Evolutionary conservation across 108 stramenopile genomes (phyloP), one percentile per base, ranked within the genome.

Genomic region (Epithemia pelagica): DNA sequence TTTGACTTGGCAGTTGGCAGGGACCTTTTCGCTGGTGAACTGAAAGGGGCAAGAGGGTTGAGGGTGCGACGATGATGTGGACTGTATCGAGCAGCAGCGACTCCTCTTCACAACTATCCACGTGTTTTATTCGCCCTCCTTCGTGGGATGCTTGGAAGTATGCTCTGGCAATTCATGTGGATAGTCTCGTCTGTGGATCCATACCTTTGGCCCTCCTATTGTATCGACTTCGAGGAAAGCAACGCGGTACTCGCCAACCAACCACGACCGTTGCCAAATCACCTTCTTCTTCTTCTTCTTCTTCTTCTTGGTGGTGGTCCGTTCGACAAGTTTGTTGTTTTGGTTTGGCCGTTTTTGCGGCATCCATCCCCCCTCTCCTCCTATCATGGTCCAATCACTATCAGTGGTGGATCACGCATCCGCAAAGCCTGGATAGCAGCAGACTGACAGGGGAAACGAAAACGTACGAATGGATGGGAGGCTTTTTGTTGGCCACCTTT

Each of bases 401-500:
- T n/a, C n/a, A n/a, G n/a, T n/a, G n/a, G n/a, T n/a, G n/a, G n/a
- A n/a, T n/a, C n/a, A n/a, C n/a, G n/a, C n/a, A n/a, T n/a, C n/a
- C n/a, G n/a, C n/a, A n/a, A n/a, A n/a, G n/a, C n/a, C n/a, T n/a
- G n/a, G n/a, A n/a, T n/a, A n/a, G n/a, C n/a, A n/a, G n/a, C n/a
- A n/a, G n/a, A n/a, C 15, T 46, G 37, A 15, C 15, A 10, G 37
- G 37, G 37, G 15, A 46, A 15, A 15, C 37, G 15, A 46, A 5
- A 46, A 46, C 37, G 37, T 46, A 46, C 37, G 5, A 10, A 5
- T 78, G 69, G 59, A 69, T 74, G 31, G 69, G 46, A 0, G 51
- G 58, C 2, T 70, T 74, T 54, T 25, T 78, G 29, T 30, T 59
- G 19, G 51, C 66, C 24, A 65, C 72, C 0, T 69, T 78, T 59